Conservation (phyloP, 2,329 filamentous ascomycete genomes). For the Xylariaceae sp. region DNA sequence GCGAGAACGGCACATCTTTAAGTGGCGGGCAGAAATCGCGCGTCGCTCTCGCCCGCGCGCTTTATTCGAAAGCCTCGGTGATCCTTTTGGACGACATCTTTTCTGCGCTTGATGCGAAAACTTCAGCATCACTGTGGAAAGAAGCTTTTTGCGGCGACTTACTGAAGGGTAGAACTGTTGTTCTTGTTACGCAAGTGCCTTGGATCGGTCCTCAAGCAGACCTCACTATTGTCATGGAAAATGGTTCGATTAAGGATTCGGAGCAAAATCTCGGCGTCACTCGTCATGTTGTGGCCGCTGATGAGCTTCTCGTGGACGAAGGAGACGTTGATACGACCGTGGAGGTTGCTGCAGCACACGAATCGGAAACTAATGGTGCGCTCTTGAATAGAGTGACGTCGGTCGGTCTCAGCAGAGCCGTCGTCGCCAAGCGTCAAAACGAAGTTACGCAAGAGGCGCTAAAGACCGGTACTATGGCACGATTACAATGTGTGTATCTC, state of each 20-base stretch:
- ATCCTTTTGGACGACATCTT: slow-evolving; percentile 60
- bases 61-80: slow-evolving; percentile 56
- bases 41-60: slow-evolving; percentile 53
- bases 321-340: slow-evolving; percentile 32
- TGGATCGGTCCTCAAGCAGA: slow-evolving; percentile 54
- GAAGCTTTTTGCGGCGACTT: slow-evolving; percentile 56
- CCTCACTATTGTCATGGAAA: slow-evolving; percentile 44
- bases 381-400: slow-evolving; percentile 16
- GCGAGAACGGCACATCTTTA: slow-evolving; percentile 53
- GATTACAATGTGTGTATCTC: slow-evolving; percentile 40
- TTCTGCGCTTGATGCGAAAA: slow-evolving; percentile 58
- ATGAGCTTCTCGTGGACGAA: slow-evolving; percentile 37
- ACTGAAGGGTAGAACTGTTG: slow-evolving; percentile 51
- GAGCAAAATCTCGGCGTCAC: slow-evolving; percentile 47
- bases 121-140: slow-evolving; percentile 54
- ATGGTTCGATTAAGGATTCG: slow-evolving; percentile 39
- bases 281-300: slow-evolving; percentile 43
- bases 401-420: slow-evolving; percentile 30
- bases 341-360: slow-evolving; percentile 21
- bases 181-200: slow-evolving; percentile 56
- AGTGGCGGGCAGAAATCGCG: slow-evolving; percentile 57
- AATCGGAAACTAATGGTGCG: slow-evolving; percentile 15
- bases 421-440: slow-evolving; percentile 36
- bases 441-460: slow-evolving; percentile 49
- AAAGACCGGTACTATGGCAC: slow-evolving; percentile 44